Base-by-base conservation (phyloP, 345 rosid species). In the Turnera subulata region DNA sequence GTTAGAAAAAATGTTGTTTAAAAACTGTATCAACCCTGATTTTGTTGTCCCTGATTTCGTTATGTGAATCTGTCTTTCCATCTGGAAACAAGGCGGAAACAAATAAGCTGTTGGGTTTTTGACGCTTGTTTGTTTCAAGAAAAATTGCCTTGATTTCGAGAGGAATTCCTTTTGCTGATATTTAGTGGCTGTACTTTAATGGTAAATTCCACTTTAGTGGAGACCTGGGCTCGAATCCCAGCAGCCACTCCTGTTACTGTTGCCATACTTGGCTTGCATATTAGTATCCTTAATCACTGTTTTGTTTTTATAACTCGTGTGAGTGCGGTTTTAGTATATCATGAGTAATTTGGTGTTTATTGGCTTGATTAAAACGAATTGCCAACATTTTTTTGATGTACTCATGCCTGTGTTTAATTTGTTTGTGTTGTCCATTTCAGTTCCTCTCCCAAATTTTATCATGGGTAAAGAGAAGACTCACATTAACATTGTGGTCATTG, bases 171-270 rank as follows among this genome's bases (percentile, higher is more conserved):
- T 23, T 42, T 37, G 0, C 5, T 6, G 14, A 10, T 8, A 0
- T 40, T 58, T 8, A 5, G 64, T 66, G 64, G 59, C 64, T 66
- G 55, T 58, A 58, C 22, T 58, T 66, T 66, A 45, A 21, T 45
- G 70, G 64, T 66, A 58, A 65, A 65, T 65, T 46, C 70, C 58
- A 58, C 64, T 11, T 21, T 29, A 4, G 20, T 50, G 78, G 82
- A 81, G 95, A 84, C 81, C 84, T 82, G 79, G 87, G 89, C 87
- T 85, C 81, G 87, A 89, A 80, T 86, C 91, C 89, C 79, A 89
- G 81, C 85, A 84, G 91, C 87, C 88, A 80, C 84, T 80, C 1
- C 35, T 29, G 35, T 29, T 29, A 8, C 35, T 29, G 4, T 29
- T 29, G 35, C 37, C 48, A 61, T 55, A 52, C 57, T 37, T 51